Evolutionary conservation across 768 basidiomycete genomes (phyloP).

Genomic region (Mrakia gelida): DNA sequence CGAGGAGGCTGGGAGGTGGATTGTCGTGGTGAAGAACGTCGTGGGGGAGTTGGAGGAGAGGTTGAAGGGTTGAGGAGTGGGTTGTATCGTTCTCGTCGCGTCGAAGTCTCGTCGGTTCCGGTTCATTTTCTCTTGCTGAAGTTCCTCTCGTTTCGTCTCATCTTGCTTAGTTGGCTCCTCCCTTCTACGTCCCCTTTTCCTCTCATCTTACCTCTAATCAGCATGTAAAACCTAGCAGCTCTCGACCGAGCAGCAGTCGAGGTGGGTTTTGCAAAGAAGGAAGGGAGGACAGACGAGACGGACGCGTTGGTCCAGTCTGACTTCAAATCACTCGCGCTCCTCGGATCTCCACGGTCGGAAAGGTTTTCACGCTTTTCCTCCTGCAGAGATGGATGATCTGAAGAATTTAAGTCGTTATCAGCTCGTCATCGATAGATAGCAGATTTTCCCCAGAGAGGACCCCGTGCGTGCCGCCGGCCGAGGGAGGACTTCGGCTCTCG

Average conservation of each 20-base stretch:
- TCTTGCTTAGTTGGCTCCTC: background rate
- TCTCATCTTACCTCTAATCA: background rate
- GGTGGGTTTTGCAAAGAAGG: too few relatives aligned
- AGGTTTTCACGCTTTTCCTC: too few relatives aligned
- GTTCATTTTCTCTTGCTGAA: background rate
- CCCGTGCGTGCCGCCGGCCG: background rate
- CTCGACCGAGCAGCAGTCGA: too few relatives aligned
- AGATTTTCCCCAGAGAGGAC: background rate
- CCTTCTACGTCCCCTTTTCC: background rate
- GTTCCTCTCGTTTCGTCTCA: too few relatives aligned
- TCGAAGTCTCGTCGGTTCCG: background rate
- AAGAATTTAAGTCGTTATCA: too few relatives aligned
- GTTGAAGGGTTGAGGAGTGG: background rate
- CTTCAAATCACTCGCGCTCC: background rate
- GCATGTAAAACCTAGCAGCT: too few relatives aligned
- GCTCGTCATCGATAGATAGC: too few relatives aligned
- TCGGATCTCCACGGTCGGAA: too few relatives aligned
- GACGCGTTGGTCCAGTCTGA: too few relatives aligned
- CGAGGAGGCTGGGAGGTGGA: conserved; percentile 7
- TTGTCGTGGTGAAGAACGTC: background rate
- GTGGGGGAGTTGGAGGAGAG: conserved; percentile 4
- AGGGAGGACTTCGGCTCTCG: too few relatives aligned
- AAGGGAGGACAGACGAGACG: too few relatives aligned
- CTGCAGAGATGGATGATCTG: too few relatives aligned
- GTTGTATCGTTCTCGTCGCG: background rate